These are phyloP conservation scores for Camelina neglecta DNA, from an alignment of 345 rosid species.

Conservation along the genomic window DNA sequence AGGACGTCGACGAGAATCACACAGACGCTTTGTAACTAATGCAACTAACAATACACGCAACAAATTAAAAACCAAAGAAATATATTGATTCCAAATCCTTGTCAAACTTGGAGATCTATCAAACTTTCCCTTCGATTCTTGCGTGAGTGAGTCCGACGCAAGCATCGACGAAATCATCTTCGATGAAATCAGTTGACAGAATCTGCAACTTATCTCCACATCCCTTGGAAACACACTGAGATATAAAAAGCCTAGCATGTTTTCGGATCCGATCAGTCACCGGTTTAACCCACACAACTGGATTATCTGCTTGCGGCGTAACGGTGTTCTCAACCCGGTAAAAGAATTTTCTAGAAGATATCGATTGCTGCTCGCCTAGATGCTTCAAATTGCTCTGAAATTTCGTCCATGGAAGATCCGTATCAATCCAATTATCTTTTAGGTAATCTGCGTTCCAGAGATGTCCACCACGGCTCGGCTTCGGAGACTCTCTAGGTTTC, in stretches of 20 bases:
- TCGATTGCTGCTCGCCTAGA: conserved; percentile 59
- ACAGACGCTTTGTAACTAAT: neutral
- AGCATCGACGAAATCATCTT: conserved; percentile 80
- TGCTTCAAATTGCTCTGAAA: conserved; percentile 69
- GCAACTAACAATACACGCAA: neutral
- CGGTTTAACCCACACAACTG: conserved; percentile 73
- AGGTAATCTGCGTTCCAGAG: conserved; percentile 71
- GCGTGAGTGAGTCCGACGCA: conserved; percentile 73
- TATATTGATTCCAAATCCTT: neutral
- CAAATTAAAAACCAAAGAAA: neutral
- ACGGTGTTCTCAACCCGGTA: conserved; percentile 84
- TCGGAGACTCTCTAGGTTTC: conserved; percentile 75
- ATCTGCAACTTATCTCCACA: conserved; percentile 66
- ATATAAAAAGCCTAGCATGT: conserved; percentile 72
- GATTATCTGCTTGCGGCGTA: conserved; percentile 77
- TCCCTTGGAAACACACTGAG: conserved; percentile 61
- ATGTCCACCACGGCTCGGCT: conserved; percentile 60
- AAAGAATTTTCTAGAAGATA: conserved; percentile 60
- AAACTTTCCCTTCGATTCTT: conserved; percentile 66
- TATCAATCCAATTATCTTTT: conserved; percentile 80
- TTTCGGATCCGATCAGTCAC: conserved; percentile 68
- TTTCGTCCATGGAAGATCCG: conserved; percentile 82
- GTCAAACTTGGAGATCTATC: neutral
- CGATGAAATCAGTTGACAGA: conserved; percentile 81
- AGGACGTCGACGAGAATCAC: neutral